These are phyloP conservation scores for Neopestalotiopsis sp. DNA, from an alignment of 2,329 filamentous ascomycete genomes.

Conservation along the genomic window DNA sequence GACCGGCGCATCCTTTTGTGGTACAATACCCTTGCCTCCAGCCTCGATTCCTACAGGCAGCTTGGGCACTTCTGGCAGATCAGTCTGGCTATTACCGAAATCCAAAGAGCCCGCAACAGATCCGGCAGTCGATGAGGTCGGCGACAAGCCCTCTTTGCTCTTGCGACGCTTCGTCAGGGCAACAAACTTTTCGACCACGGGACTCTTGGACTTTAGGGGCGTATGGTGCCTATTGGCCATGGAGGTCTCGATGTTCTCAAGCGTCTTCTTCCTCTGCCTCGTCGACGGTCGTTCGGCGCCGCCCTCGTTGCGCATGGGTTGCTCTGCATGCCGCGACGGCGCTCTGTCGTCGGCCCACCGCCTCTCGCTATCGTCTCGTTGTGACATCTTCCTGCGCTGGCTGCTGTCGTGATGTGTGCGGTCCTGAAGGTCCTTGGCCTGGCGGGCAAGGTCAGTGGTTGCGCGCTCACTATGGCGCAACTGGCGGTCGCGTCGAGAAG, in stretches of 20 bases:
- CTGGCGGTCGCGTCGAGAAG: slow-evolving; percentile 22
- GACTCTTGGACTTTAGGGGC: slow-evolving; percentile 41
- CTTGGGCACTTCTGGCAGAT: slow-evolving; percentile 28
- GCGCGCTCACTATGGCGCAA: slow-evolving; percentile 27
- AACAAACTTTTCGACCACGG: slow-evolving; percentile 54
- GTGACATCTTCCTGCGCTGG: slow-evolving; percentile 25
- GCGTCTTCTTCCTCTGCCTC: slow-evolving; percentile 55
- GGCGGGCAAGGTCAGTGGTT: slow-evolving; percentile 23
- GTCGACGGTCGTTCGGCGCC: slow-evolving; percentile 54
- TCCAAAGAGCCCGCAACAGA: slow-evolving; percentile 37
- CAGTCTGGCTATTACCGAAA: slow-evolving; percentile 28
- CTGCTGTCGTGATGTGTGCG: slow-evolving; percentile 25
- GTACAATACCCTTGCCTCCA: slow-evolving; percentile 52
- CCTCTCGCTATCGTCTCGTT: slow-evolving; percentile 25
- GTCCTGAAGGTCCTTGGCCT: slow-evolving; percentile 20
- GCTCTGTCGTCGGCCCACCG: slow-evolving; percentile 29
- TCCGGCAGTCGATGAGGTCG: slow-evolving; percentile 32
- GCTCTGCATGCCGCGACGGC: slow-evolving; percentile 39
- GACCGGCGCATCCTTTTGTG: slow-evolving; percentile 73
- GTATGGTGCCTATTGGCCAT: slow-evolving; percentile 41
- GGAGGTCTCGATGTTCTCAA: slow-evolving; percentile 49
- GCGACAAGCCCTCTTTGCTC: slow-evolving; percentile 42
- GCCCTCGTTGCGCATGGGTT: slow-evolving; percentile 48
- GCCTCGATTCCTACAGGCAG: slow-evolving; percentile 40
- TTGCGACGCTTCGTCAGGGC: slow-evolving; percentile 49